Evolutionary conservation across 768 basidiomycete genomes (phyloP), one percentile per base, ranked within the genome.

Genomic region (Clitopilus hobsonii): DNA sequence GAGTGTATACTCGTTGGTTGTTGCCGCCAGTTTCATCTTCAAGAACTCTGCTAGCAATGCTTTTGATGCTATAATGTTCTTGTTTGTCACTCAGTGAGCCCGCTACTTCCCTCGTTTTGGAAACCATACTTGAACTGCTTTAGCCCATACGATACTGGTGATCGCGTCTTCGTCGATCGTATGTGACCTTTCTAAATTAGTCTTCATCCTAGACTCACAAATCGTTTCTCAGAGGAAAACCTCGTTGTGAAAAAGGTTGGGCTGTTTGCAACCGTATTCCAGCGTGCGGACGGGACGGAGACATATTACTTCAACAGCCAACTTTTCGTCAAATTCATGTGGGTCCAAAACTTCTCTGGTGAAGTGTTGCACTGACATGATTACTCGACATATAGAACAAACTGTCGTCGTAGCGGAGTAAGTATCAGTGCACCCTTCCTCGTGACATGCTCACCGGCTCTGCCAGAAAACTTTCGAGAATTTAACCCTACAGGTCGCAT

Each of bases 291-390:
- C 62, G 89, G 89, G 18, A 87, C 87, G 1, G 85, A 90, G 63
- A 85, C 86, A 2, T 91, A 90, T 62, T 91, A 89, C 64, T 90
- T 84, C 71, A 90, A 90, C 71, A 88, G 86, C 59, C 85, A 85
- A 58, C 75, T 91, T 11, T 87, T 87, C 67, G 78, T 67, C 48
- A 87, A 86, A 62, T 89, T 91, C 69, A 88, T 91, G 85, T 85
- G 63, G 36, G 82, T 70, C 20, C 45, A 24, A 20, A 23, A 23
- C 4, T 26, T 48, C 26, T 5, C 4, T 11, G 23, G 52, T 14
- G 22, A 2, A 10, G 8, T 25, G 29, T 25, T 13, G 25, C 16
- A 49, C 48, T 49, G 10, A 49, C 48, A 25, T 27, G 6, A 58
- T 38, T 26, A 27, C 48, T 41, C 22, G n/a, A n/a, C n/a, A n/a